A percentile compares a stretch with the other conserved stretches of the same genome.
Evolutionary conservation across 768 basidiomycete genomes (phyloP).

Genomic region (Serendipita sp.): DNA sequence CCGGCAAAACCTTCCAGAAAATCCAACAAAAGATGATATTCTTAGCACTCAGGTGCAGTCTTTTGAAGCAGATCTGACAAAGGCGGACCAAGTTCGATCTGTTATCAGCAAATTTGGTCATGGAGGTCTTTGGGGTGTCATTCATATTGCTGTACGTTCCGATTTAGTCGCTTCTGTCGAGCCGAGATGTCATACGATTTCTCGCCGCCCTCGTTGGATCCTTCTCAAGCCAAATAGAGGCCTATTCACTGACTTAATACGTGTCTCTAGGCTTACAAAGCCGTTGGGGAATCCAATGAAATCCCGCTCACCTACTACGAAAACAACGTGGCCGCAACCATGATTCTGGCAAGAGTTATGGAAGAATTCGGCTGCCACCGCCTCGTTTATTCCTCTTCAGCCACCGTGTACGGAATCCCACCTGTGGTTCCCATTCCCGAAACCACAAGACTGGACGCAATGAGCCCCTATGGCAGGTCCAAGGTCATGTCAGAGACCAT

Average conservation of each 20-base stretch:
- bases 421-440: constrained; percentile 89
- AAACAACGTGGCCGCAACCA: constrained; percentile 84
- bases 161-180: not conserved
- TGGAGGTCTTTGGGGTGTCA: constrained; percentile 89
- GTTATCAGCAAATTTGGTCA: constrained; percentile 77
- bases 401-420: constrained; percentile 95
- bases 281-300: constrained; percentile 92
- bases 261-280: constrained; percentile 73
- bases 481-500: constrained; percentile 89
- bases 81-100: constrained; percentile 47
- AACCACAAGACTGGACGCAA: constrained; percentile 67
- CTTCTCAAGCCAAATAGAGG: not conserved
- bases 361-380: constrained; percentile 65
- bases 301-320: constrained; percentile 85
- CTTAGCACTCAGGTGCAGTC: constrained; percentile 60
- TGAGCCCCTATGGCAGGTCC: constrained; percentile 91
- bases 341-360: constrained; percentile 79
- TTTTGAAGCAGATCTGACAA: constrained; percentile 58
- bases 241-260: not conserved
- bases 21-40: constrained; percentile 50
- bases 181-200: not conserved
- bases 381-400: constrained; percentile 94
- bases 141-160: constrained; percentile 77
- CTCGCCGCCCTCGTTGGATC: not conserved
- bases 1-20: constrained; percentile 46